Percentiles rank a stretch among this genome's conserved stretches.
phyloP scores from a whole-genome alignment of 1,139 yeast species.

The Yamadazyma membranifaciens region DNA sequence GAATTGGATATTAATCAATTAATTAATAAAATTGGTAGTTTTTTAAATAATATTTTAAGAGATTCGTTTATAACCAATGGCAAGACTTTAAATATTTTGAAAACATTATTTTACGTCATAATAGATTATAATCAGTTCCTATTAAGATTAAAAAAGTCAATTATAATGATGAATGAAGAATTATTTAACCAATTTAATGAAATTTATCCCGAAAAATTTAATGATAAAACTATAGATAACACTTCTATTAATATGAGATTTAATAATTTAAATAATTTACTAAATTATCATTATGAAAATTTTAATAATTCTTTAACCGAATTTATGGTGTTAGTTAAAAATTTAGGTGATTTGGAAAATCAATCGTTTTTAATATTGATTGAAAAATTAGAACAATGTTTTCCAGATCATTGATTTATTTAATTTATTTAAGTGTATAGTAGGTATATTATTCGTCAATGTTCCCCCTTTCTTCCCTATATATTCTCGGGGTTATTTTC shows the following conservation, averaged over 20 bases:
- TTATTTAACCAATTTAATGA: constrained; percentile 39
- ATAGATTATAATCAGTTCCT: constrained; percentile 57
- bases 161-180: constrained; percentile 50
- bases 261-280: constrained; percentile 45
- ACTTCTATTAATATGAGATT: constrained; percentile 41
- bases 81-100: constrained; percentile 48
- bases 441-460: background rate
- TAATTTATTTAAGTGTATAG: constrained; percentile 2
- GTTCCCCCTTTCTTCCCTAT: no score
- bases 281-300: constrained; percentile 51
- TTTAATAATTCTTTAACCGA: constrained; percentile 56
- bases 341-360: constrained; percentile 64
- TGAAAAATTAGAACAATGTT: constrained; percentile 49
- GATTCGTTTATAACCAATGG: constrained; percentile 69
- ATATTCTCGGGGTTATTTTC: no score
- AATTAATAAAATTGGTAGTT: constrained; percentile 51
- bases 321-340: constrained; percentile 53
- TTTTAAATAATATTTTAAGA: constrained; percentile 62
- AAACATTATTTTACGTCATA: constrained; percentile 45
- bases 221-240: constrained; percentile 34
- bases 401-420: constrained; percentile 24
- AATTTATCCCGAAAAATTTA: constrained; percentile 41
- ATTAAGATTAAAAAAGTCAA: constrained; percentile 52
- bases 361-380: constrained; percentile 53
- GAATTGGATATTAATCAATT: constrained; percentile 49